phyloP scores from a whole-genome alignment of 2,329 filamentous ascomycete species.

The Neonectria hederae region DNA sequence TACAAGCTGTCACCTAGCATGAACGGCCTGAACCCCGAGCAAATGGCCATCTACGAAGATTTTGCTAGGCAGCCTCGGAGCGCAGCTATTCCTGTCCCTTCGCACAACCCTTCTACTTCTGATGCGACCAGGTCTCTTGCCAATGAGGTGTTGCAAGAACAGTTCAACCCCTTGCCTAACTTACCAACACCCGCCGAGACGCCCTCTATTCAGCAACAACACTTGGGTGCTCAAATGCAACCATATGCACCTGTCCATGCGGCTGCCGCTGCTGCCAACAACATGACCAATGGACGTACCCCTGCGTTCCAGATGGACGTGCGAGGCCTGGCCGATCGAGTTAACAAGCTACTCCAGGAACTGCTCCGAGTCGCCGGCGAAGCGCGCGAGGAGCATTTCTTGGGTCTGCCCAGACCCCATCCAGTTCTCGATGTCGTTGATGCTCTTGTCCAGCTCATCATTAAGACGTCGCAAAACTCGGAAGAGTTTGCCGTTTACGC shows the following conservation, averaged over 20 bases:
- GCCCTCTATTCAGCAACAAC: slow-evolving; percentile 60
- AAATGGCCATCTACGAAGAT: slow-evolving; percentile 96
- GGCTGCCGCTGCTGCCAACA: slow-evolving; percentile 44
- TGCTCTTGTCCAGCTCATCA: slow-evolving; percentile 68
- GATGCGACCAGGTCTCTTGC: slow-evolving; percentile 70
- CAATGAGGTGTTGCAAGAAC: slow-evolving; percentile 71
- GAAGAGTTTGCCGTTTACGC: slow-evolving; percentile 69
- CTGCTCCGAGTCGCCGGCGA: slow-evolving; percentile 63
- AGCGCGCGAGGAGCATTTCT: slow-evolving; percentile 67
- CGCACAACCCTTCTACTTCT: slow-evolving; percentile 66
- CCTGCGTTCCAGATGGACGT: slow-evolving; percentile 61
- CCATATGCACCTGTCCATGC: slow-evolving; percentile 65
- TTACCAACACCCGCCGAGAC: slow-evolving; percentile 69
- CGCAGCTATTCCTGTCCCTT: slow-evolving; percentile 61
- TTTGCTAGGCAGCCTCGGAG: slow-evolving; percentile 87
- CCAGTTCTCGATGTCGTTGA: slow-evolving; percentile 70
- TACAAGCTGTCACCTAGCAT: slow-evolving; percentile 81
- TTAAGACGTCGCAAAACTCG: slow-evolving; percentile 69
- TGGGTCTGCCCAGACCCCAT: slow-evolving; percentile 66
- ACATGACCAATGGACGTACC: slow-evolving; percentile 61
- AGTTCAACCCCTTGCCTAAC: slow-evolving; percentile 65
- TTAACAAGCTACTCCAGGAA: slow-evolving; percentile 67
- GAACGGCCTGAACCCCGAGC: slow-evolving; percentile 84
- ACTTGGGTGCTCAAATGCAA: slow-evolving; percentile 61
- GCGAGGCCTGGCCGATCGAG: slow-evolving; percentile 61